Evolutionary conservation across 163 green algal species (phyloP).

Genomic region (Botryococcus braunii): DNA sequence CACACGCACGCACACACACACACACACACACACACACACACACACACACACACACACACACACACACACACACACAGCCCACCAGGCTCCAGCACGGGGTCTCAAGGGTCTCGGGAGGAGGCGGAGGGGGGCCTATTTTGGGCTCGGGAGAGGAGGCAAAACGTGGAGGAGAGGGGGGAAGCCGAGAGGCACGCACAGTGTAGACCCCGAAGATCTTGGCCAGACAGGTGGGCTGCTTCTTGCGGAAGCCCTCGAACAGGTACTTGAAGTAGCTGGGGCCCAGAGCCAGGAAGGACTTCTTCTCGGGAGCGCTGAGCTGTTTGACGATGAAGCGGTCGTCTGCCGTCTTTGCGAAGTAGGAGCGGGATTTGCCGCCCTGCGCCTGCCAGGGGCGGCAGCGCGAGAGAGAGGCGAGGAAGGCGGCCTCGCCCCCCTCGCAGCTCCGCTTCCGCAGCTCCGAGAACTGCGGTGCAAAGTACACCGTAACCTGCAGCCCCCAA

Average conservation of each 20-base stretch:
- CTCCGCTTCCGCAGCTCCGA: constrained; percentile 60
- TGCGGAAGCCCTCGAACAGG: constrained; percentile 27
- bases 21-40: too few species aligned
- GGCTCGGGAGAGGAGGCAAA: too few species aligned
- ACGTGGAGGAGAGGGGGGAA: too few species aligned
- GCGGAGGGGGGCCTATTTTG: too few species aligned
- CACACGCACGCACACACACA: too few species aligned
- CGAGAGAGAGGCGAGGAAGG: constrained; percentile 62
- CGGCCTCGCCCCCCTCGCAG: constrained; percentile 50
- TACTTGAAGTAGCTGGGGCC: constrained; percentile 81
- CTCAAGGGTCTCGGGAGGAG: too few species aligned
- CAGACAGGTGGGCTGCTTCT: constrained; percentile 57
- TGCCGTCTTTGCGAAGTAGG: constrained; percentile 90
- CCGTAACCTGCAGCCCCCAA: constrained; percentile 34
- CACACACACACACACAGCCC: too few species aligned
- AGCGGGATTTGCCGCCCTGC: constrained; percentile 79
- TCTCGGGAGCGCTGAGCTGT: constrained; percentile 68
- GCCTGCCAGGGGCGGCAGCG: constrained; percentile 67
- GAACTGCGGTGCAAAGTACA: constrained; percentile 91
- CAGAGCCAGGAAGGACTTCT: constrained; percentile 79
- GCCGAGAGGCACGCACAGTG: constrained; percentile 7
- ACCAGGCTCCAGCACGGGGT: too few species aligned
- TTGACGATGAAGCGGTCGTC: constrained; percentile 96
- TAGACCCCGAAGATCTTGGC: constrained; percentile 91
- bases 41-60: too few species aligned